These are phyloP conservation scores for Amoebophrya sp. DNA, from an alignment of 169 alveolate genomes.

Conservation along the genomic window DNA sequence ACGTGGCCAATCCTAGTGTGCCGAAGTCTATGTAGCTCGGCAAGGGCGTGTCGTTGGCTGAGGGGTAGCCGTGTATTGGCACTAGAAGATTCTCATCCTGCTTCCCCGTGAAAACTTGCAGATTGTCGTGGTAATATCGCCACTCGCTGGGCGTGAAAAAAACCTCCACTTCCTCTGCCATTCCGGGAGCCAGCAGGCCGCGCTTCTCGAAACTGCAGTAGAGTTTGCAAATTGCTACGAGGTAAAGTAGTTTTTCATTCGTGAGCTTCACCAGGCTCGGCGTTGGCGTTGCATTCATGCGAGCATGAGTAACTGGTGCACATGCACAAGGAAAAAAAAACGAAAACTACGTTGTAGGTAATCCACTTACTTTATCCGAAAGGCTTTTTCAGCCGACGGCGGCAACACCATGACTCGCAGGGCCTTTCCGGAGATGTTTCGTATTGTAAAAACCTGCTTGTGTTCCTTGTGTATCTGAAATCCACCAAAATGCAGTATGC, in stretches of 20 bases:
- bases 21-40: conserved; percentile 24
- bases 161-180: not conserved
- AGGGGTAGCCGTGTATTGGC: not conserved
- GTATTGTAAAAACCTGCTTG: not conserved
- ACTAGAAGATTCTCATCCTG: not conserved
- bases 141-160: not conserved
- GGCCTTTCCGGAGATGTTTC: not conserved
- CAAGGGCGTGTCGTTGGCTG: not conserved
- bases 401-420: not conserved
- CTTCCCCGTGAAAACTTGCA: not conserved
- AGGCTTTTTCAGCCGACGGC: not conserved
- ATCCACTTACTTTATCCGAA: conserved; percentile 10
- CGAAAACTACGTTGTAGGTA: no score
- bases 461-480: not conserved
- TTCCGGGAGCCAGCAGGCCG: not conserved
- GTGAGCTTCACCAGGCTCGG: no score
- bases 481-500: not conserved
- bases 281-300: no score
- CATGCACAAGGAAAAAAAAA: no score
- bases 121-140: not conserved
- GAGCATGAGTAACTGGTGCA: no score
- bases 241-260: not conserved
- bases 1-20: not conserved
- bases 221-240: not conserved
- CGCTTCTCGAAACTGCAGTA: not conserved